Percentiles rank a stretch among this genome's conserved stretches.
These are phyloP conservation scores for Neurospora tetraspora DNA, from an alignment of 495 filamentous ascomycete genomes.

Conservation along the genomic window DNA sequence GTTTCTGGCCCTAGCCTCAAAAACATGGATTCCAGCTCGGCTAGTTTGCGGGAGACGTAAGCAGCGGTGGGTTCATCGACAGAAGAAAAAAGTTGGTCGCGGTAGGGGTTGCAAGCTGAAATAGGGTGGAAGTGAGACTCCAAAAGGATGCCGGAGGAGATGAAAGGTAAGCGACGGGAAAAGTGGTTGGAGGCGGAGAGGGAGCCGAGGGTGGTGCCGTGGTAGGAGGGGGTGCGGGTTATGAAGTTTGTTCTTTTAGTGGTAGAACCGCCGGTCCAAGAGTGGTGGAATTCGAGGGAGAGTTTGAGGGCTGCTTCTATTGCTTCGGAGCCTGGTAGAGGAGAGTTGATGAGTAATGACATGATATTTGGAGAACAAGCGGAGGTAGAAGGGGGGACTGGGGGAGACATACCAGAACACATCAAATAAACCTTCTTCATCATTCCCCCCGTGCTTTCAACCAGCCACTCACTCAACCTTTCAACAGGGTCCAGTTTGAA, in stretches of 20 bases:
- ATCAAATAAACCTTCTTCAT: slow-evolving; percentile 37
- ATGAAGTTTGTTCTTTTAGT: slow-evolving; percentile 43
- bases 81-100: slow-evolving; percentile 21
- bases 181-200: slow-evolving; percentile 49
- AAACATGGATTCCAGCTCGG: slow-evolving; percentile 59
- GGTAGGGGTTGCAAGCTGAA: slow-evolving; percentile 47
- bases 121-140: slow-evolving; percentile 45
- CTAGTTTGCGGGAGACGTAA: slow-evolving; percentile 22
- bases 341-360: background rate
- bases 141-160: slow-evolving; percentile 31
- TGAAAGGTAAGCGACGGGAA: slow-evolving; percentile 46
- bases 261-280: slow-evolving; percentile 29
- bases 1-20: slow-evolving; percentile 50
- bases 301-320: slow-evolving; percentile 62
- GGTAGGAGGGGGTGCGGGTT: slow-evolving; percentile 54
- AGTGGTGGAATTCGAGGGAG: slow-evolving; percentile 50
- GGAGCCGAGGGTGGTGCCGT: slow-evolving; percentile 59
- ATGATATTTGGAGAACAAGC: background rate
- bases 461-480: slow-evolving; percentile 27
- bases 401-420: slow-evolving; percentile 39
- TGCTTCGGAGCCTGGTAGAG: slow-evolving; percentile 61
- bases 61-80: background rate
- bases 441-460: slow-evolving; percentile 30
- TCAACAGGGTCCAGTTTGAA: slow-evolving; percentile 27
- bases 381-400: background rate